These are phyloP conservation scores for Didymella exigua DNA, from an alignment of 2,329 filamentous ascomycete species.

Conservation along the genomic window DNA sequence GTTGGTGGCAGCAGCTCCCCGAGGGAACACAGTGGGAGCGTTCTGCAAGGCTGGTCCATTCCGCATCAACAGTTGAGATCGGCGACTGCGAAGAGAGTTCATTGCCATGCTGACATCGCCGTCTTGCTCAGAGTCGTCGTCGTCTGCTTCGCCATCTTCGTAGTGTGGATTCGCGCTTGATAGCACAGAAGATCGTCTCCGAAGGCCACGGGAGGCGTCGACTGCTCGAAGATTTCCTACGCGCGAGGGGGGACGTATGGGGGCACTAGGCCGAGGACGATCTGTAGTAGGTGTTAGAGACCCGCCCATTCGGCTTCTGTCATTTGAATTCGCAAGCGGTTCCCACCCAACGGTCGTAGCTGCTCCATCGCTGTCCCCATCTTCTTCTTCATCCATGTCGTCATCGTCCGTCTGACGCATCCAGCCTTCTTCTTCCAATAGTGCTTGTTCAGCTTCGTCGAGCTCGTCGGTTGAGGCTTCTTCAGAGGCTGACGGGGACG, in stretches of 20 bases:
- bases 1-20: slow-evolving; percentile 29
- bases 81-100: slow-evolving; percentile 41
- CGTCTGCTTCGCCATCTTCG: slow-evolving; percentile 51
- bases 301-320: slow-evolving; percentile 52
- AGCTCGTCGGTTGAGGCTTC: slow-evolving; percentile 46
- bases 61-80: slow-evolving; percentile 45
- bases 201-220: slow-evolving; percentile 47
- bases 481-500: slow-evolving; percentile 44
- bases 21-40: slow-evolving; percentile 30
- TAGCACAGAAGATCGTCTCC: slow-evolving; percentile 46
- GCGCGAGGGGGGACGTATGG: slow-evolving; percentile 49
- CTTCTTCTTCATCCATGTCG: slow-evolving; percentile 44
- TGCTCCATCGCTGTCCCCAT: slow-evolving; percentile 51
- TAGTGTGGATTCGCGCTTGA: slow-evolving; percentile 44
- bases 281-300: slow-evolving; percentile 57
- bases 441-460: slow-evolving; percentile 47
- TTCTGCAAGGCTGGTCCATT: slow-evolving; percentile 33
- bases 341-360: slow-evolving; percentile 54
- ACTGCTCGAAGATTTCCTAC: slow-evolving; percentile 39
- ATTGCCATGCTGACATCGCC: slow-evolving; percentile 47
- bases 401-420: slow-evolving; percentile 48
- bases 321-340: slow-evolving; percentile 53
- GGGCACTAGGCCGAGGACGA: slow-evolving; percentile 49
- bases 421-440: slow-evolving; percentile 47
- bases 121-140: slow-evolving; percentile 51